phyloP scores from a whole-genome alignment of 2,329 filamentous ascomycete genomes.

The Colletotrichum tamarilloi region DNA sequence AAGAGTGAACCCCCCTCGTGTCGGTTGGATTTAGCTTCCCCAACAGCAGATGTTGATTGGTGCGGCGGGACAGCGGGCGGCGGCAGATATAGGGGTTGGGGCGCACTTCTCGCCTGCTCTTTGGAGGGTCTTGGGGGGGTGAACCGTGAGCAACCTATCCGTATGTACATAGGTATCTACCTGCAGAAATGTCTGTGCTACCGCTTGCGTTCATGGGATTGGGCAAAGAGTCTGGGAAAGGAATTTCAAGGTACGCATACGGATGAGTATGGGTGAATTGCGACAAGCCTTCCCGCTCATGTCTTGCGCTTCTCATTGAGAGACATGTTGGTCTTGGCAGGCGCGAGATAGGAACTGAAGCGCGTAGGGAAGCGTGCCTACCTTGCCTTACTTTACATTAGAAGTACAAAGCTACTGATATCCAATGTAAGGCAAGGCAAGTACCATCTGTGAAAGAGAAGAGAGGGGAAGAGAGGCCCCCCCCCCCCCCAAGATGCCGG shows the following conservation, averaged over 20 bases:
- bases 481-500: neutral
- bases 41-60: slow-evolving; percentile 18
- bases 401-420: no score
- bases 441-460: neutral
- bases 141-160: no score
- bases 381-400: no score
- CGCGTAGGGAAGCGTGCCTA: neutral
- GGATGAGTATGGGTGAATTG: neutral
- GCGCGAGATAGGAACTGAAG: neutral
- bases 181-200: neutral
- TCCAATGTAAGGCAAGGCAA: no score
- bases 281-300: neutral
- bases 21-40: slow-evolving; percentile 8
- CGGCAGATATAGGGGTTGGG: slow-evolving; percentile 29
- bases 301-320: neutral
- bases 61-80: slow-evolving; percentile 10
- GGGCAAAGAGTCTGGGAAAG: no score
- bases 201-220: neutral
- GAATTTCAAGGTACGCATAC: neutral
- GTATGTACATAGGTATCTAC: no score
- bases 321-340: neutral
- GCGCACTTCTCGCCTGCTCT: neutral
- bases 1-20: slow-evolving; percentile 1
- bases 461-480: neutral
- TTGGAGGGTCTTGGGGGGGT: no score